Percentiles rank a stretch among this genome's conserved stretches.
phyloP scores from a whole-genome alignment of 1,284 basidiomycete species.

The Tausonia pullulans region DNA sequence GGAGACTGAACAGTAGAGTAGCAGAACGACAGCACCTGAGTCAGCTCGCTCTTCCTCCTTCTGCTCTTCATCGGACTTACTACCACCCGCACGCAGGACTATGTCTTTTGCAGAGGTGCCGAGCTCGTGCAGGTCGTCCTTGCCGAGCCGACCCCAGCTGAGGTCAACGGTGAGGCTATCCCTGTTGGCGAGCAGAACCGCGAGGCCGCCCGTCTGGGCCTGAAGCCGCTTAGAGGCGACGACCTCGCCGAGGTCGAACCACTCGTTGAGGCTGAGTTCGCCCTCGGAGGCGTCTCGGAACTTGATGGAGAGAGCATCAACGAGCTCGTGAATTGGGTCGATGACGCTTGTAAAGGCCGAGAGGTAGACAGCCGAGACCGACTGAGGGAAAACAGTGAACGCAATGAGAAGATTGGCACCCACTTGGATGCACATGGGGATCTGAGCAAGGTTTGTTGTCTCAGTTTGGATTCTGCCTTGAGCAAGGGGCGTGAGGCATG shows the following conservation, averaged over 20 bases:
- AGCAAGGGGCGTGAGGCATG: not conserved
- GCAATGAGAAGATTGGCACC: conserved; percentile 6
- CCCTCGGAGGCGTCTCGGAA: not conserved
- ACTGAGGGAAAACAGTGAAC: conserved; percentile 10
- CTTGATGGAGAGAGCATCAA: not conserved
- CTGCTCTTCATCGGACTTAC: not conserved
- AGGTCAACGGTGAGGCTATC: conserved; percentile 8
- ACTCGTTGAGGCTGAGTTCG: conserved; percentile 10
- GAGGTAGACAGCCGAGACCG: conserved; percentile 9
- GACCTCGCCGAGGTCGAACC: conserved; percentile 4
- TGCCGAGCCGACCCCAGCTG: conserved; percentile 6
- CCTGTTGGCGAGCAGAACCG: not conserved
- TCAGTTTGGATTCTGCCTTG: not conserved
- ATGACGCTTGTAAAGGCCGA: not conserved
- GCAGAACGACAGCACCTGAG: not conserved
- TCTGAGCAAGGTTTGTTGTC: not conserved
- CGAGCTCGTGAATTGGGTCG: conserved; percentile 2
- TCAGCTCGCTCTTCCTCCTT: not conserved
- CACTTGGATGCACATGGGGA: conserved; percentile 13
- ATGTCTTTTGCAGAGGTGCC: conserved; percentile 8
- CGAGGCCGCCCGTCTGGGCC: conserved; percentile 7
- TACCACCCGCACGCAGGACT: conserved; percentile 3
- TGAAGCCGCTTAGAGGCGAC: not conserved
- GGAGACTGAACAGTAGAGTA: not conserved
- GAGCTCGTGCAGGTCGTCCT: conserved; percentile 5